Percentiles rank a stretch among this genome's conserved stretches.
Conservation (phyloP, 2,329 filamentous ascomycete species). For the Calonectria leucothoes region DNA sequence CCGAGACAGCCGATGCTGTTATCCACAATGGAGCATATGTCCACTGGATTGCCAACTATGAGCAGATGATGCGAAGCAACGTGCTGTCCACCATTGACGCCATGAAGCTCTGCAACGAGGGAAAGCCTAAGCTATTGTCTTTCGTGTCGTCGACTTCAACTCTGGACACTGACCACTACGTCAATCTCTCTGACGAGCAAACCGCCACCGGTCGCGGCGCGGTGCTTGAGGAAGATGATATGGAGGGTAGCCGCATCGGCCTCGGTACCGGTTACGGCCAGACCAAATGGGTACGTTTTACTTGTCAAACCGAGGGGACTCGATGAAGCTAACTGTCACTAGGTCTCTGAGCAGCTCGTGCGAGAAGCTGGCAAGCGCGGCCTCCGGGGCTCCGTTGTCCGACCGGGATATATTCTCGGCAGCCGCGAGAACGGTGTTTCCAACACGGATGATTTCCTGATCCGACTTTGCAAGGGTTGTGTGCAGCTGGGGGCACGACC, state of each 20-base stretch:
- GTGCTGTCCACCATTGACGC: conserved; percentile 83
- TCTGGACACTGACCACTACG: conserved; percentile 85
- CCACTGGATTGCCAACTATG: conserved; percentile 86
- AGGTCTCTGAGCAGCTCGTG: conserved; percentile 68
- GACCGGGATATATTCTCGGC: conserved; percentile 88
- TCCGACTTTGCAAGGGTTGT: conserved; percentile 88
- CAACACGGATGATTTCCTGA: conserved; percentile 90
- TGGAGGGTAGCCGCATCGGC: conserved; percentile 79
- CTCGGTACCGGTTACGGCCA: conserved; percentile 91
- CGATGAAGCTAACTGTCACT: neutral
- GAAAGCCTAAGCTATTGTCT: conserved; percentile 79
- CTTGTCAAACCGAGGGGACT: neutral
- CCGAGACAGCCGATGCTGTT: conserved; percentile 75
- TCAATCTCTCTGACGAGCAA: conserved; percentile 72
- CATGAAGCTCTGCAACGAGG: conserved; percentile 79
- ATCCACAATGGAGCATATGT: conserved; percentile 86
- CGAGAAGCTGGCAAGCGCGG: conserved; percentile 83
- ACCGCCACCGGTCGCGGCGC: conserved; percentile 67
- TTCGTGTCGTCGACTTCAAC: conserved; percentile 85
- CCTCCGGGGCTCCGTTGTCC: conserved; percentile 81
- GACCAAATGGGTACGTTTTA: conserved; percentile 80
- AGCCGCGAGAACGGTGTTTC: conserved; percentile 75
- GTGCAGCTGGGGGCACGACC: conserved; percentile 81
- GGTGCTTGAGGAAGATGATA: conserved; percentile 81
- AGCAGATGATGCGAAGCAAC: conserved; percentile 77